Evolutionary conservation across 495 filamentous ascomycete species (phyloP), one percentile per base, ranked within the genome.

Genomic region (Darksidea phi): DNA sequence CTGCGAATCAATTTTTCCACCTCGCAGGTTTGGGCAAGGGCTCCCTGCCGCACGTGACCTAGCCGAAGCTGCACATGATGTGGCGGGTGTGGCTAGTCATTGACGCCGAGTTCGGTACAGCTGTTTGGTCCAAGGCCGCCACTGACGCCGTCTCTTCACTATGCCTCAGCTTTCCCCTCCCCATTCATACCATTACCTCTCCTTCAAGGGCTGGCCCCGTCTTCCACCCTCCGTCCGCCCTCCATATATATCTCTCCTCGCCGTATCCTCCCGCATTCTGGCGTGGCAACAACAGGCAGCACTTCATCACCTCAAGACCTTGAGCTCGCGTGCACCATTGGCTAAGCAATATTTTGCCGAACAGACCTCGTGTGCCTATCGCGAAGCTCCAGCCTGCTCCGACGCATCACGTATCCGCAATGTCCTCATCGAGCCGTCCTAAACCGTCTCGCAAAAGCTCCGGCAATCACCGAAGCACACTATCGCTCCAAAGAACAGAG

Each of bases 401-500:
- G 18, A 6, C 41, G 41, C 41, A 15, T 43, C 18, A n/a, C 18
- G 6, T 13, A 43, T 15, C 15, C 15, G 15, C 3, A 54, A 69
- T 69, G 66, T 60, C 67, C 17, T 63, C 67, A 6, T 54, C 67
- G 7, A 56, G 24, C 1, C 57, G 67, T 20, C 66, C 67, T 8
- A 72, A 64, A 34, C 51, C 65, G 11, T 54, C 64, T 25, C 63
- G 70, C 20, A 72, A 67, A 37, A 67, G 47, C 15, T 68, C 68
- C 4, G 43, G 36, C 12, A 54, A 52, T 17, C 82, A 82, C 59
- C 74, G 83, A 26, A 80, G 80, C 34, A 86, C 83, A 5, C 67
- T 82, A 42, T 84, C 84, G 1, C 67, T 84, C 32, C 81, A 82
- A 51, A 88, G 86, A 63, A 91, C 86, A 10, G 82, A 88, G 68